Evolutionary conservation across 2,329 filamentous ascomycete genomes (phyloP).

Genomic region (Botrytis galanthina): DNA sequence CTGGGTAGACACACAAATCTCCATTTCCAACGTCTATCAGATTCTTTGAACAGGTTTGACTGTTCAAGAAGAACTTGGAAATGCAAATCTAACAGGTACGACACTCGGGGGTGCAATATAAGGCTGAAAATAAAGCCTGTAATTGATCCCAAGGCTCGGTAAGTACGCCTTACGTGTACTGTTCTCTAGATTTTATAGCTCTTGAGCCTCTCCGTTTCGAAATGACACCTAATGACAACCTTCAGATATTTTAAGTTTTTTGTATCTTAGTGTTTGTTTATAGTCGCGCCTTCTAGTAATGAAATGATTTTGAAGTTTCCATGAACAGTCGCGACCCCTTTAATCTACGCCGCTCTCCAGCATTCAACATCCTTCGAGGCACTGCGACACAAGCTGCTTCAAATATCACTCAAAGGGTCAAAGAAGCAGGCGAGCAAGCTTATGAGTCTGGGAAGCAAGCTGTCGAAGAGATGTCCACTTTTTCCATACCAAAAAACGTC

Average conservation of each 20-base stretch:
- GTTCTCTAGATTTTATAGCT: neutral
- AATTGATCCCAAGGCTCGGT: slow-evolving; percentile 15
- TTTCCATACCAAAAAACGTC: slow-evolving; percentile 66
- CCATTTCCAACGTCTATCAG: neutral
- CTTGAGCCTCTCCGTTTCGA: neutral
- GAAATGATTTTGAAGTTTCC: slow-evolving; percentile 33
- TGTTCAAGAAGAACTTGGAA: neutral
- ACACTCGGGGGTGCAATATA: neutral
- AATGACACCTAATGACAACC: slow-evolving; percentile 1
- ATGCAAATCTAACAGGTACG: neutral
- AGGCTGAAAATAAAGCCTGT: slow-evolving; percentile 2
- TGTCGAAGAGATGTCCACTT: slow-evolving; percentile 55
- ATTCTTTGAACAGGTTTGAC: neutral
- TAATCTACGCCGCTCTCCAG: slow-evolving; percentile 42
- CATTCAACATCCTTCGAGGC: slow-evolving; percentile 51
- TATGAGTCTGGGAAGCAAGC: slow-evolving; percentile 45
- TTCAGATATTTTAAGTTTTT: neutral
- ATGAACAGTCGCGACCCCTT: slow-evolving; percentile 42
- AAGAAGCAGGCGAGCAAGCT: slow-evolving; percentile 50
- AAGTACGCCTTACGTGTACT: slow-evolving; percentile 19
- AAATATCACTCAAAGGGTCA: slow-evolving; percentile 48
- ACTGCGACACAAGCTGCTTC: slow-evolving; percentile 47
- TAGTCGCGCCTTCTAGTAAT: slow-evolving; percentile 28
- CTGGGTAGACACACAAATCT: neutral
- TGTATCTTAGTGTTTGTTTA: slow-evolving; percentile 9